Evolutionary conservation across 305 asterid species (phyloP).

Genomic region (Fraxinus paxiana): DNA sequence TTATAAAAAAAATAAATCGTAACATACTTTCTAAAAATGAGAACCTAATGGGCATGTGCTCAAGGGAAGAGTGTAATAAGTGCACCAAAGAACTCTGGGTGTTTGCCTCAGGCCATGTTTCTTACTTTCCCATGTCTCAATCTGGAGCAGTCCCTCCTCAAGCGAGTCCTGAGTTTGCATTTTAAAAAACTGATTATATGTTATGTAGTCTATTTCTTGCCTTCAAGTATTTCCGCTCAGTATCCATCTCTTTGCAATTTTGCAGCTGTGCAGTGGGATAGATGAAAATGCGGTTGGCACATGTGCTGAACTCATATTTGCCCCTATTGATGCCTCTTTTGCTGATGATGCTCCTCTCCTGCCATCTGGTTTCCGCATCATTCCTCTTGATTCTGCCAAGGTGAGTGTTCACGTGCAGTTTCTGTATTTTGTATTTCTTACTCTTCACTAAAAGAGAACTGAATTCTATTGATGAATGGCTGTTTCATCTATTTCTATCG

Average conservation of each 20-base stretch:
- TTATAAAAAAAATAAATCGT: not conserved
- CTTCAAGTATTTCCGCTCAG: not conserved
- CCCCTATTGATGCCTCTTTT: slow-evolving; percentile 94
- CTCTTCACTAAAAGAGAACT: not conserved
- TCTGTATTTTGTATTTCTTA: not conserved
- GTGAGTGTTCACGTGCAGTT: slow-evolving; percentile 31
- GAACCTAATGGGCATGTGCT: not conserved
- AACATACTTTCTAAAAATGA: not conserved
- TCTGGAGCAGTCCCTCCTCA: not conserved
- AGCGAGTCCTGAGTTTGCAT: not conserved
- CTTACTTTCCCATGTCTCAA: not conserved
- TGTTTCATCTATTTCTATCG: not conserved
- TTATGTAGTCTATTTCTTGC: not conserved
- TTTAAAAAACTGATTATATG: not conserved
- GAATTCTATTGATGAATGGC: not conserved
- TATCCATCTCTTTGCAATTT: slow-evolving; percentile 19
- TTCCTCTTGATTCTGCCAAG: slow-evolving; percentile 84
- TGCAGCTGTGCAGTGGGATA: slow-evolving; percentile 82
- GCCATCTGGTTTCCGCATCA: slow-evolving; percentile 91
- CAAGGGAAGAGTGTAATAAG: not conserved
- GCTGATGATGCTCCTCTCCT: slow-evolving; percentile 92
- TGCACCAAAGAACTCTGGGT: not conserved
- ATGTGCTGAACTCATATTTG: slow-evolving; percentile 87
- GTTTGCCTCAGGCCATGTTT: not conserved
- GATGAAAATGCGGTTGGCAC: slow-evolving; percentile 90